Conservation (phyloP, 768 basidiomycete genomes). For the Rhizopogon roseolus region DNA sequence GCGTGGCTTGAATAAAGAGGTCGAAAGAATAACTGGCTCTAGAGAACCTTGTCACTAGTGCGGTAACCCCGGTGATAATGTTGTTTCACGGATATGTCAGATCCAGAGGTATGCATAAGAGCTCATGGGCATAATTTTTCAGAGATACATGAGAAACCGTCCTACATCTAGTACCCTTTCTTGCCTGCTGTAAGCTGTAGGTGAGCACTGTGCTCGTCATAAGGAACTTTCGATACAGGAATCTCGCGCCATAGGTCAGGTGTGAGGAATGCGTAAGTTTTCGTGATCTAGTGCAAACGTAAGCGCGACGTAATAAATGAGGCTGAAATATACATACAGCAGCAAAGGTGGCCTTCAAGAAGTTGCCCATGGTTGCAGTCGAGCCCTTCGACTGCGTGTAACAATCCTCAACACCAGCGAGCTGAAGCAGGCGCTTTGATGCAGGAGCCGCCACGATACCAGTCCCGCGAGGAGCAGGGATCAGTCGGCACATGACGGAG, state of each 20-base stretch:
- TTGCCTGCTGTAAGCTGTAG: conserved; percentile 80
- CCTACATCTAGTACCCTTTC: conserved; percentile 51
- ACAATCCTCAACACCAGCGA: conserved; percentile 96
- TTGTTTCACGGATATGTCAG: too few species aligned
- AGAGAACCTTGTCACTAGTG: too few species aligned
- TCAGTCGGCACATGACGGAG: conserved; percentile 98
- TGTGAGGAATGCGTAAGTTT: conserved; percentile 97
- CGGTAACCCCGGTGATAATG: too few species aligned
- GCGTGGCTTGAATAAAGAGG: too few species aligned
- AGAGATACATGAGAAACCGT: conserved; percentile 9
- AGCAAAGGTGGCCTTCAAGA: conserved; percentile 95
- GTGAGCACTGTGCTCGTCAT: conserved; percentile 94
- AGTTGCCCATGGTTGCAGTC: conserved; percentile 98
- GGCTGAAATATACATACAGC: conserved; percentile 50
- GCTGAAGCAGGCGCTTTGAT: conserved; percentile 91
- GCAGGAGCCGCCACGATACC: conserved; percentile 99
- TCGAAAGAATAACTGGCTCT: too few species aligned
- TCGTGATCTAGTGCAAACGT: conserved; percentile 66
- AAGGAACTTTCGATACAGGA: conserved; percentile 82
- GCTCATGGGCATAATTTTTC: conserved; percentile 1
- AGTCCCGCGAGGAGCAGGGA: conserved; percentile 97
- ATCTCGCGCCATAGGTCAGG: conserved; percentile 98
- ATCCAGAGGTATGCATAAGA: not conserved
- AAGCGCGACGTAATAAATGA: not conserved
- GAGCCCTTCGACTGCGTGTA: conserved; percentile 99